Evolutionary conservation across 2,329 filamentous ascomycete genomes (phyloP).

Genomic region (Diaporthe caulivora): DNA sequence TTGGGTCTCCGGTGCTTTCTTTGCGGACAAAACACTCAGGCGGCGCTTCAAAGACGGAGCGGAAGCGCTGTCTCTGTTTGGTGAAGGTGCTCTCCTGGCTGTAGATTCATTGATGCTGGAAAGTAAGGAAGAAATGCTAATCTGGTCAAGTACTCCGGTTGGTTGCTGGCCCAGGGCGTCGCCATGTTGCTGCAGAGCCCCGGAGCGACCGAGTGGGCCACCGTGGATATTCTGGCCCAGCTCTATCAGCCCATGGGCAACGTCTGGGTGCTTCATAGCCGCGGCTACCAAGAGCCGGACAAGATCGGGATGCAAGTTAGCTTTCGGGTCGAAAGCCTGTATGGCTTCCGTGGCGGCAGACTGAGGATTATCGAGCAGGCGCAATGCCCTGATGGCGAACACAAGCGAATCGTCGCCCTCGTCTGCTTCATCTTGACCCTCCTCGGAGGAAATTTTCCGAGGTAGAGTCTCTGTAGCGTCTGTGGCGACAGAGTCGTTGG

Average conservation of each 20-base stretch:
- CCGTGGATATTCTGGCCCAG: conserved; percentile 19
- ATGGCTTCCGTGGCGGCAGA: conserved; percentile 31
- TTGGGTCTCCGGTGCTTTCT: conserved; percentile 16
- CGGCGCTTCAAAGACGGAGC: conserved; percentile 31
- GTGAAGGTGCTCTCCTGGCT: conserved; percentile 1
- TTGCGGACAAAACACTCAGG: conserved; percentile 28
- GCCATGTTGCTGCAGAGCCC: conserved; percentile 8
- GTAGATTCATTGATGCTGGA: conserved; percentile 33
- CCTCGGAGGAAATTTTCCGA: conserved; percentile 6
- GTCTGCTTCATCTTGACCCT: conserved; percentile 22
- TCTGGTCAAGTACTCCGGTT: conserved; percentile 26
- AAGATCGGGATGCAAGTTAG: conserved; percentile 31
- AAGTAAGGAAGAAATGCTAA: conserved; percentile 32
- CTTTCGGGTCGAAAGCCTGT: conserved; percentile 33
- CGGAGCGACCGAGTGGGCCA: conserved; percentile 14
- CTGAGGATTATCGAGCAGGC: conserved; percentile 33
- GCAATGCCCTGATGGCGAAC: conserved; percentile 30
- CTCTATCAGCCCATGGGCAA: conserved; percentile 33
- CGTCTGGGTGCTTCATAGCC: conserved; percentile 31
- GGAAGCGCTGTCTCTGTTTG: background rate
- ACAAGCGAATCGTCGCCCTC: conserved; percentile 34
- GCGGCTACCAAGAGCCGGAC: conserved; percentile 32
- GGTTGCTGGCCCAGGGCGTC: conserved; percentile 15
- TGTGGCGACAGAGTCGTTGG: conserved; percentile 28
- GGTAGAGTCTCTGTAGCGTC: conserved; percentile 25